Conservation (phyloP, 148 eudicot species). For the Rhododendron vialii region DNA sequence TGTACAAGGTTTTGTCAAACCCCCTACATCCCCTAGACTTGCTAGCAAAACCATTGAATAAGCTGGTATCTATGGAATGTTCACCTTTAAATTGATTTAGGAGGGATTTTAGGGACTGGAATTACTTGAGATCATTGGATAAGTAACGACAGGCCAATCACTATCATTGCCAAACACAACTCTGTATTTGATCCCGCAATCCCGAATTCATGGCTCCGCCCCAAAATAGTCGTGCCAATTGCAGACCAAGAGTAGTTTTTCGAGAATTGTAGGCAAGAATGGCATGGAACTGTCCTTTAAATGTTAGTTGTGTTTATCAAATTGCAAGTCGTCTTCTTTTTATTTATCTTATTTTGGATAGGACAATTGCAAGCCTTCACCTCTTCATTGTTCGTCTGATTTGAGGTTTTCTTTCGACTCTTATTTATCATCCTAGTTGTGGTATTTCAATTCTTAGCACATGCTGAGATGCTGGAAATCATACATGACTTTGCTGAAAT, state of each 20-base stretch:
- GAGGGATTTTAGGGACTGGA: background rate
- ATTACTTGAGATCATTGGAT: background rate
- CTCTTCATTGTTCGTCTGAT: background rate
- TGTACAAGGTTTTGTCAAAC: background rate
- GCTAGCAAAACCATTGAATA: background rate
- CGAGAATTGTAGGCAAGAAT: background rate
- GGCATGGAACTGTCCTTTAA: background rate
- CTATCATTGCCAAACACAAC: background rate
- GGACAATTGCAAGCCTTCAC: background rate
- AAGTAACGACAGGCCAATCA: background rate
- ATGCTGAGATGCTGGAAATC: background rate
- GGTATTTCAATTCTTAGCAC: conserved; percentile 1
- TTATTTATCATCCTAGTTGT: background rate
- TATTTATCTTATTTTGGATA: background rate
- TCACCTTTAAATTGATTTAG: background rate
- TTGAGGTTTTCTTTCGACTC: background rate
- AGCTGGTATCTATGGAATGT: background rate
- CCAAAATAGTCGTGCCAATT: background rate
- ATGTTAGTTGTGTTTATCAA: background rate
- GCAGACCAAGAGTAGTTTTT: background rate
- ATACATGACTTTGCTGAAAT: background rate
- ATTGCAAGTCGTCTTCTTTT: background rate
- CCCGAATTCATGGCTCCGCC: background rate
- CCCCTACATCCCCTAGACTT: background rate
- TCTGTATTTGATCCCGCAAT: background rate